phyloP scores from a whole-genome alignment of 805 yeast species.

The Brettanomyces sp. region DNA sequence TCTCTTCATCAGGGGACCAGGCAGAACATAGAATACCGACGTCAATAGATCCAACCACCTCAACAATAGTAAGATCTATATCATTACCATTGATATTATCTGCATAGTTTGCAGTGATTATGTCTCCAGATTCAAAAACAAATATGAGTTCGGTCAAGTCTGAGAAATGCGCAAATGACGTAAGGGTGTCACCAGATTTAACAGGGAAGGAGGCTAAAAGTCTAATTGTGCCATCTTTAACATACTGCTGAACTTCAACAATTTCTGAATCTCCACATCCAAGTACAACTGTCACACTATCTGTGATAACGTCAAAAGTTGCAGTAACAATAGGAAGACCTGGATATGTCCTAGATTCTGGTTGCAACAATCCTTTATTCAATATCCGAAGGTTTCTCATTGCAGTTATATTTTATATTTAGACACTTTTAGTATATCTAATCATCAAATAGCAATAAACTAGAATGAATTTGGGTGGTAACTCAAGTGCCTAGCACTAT shows the following conservation, averaged over 20 bases:
- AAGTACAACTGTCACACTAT: constrained; percentile 59
- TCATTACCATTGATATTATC: constrained; percentile 28
- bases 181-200: constrained; percentile 31
- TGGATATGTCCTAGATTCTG: constrained; percentile 52
- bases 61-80: constrained; percentile 48
- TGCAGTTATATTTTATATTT: not conserved
- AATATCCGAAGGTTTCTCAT: constrained; percentile 29
- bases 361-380: constrained; percentile 44
- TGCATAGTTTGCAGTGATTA: constrained; percentile 54
- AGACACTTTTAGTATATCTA: not conserved
- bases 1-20: constrained; percentile 93
- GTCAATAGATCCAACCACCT: constrained; percentile 80
- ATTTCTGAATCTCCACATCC: constrained; percentile 43
- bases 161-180: constrained; percentile 58
- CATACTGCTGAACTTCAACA: constrained; percentile 70
- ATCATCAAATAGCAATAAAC: not conserved
- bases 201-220: constrained; percentile 55
- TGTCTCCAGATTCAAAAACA: constrained; percentile 69
- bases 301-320: constrained; percentile 64
- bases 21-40: constrained; percentile 59
- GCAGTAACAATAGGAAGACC: constrained; percentile 48
- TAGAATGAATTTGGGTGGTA: not conserved
- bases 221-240: constrained; percentile 50
- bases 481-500: not conserved
- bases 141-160: constrained; percentile 60